These are phyloP conservation scores for Pisolithus tinctorius DNA, from an alignment of 768 basidiomycete genomes.

Conservation along the genomic window DNA sequence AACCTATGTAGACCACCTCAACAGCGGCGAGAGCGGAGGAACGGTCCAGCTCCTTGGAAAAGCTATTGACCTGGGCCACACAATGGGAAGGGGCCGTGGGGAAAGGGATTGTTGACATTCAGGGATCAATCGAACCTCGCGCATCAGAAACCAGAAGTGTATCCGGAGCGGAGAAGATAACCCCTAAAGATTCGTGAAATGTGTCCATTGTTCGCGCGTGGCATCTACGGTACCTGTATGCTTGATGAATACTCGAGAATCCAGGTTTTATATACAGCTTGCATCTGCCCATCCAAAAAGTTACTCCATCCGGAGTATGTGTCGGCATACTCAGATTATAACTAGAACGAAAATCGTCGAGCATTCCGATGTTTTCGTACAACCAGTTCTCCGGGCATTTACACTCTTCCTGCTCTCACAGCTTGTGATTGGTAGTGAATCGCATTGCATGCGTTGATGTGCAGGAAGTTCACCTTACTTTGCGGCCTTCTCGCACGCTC, in stretches of 20 bases:
- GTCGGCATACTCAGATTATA: slow-evolving; percentile 19
- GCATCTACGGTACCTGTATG: not conserved
- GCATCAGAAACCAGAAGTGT: slow-evolving; percentile 59
- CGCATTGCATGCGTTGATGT: slow-evolving; percentile 59
- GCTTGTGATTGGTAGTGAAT: slow-evolving; percentile 63
- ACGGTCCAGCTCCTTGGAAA: not conserved
- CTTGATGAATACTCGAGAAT: not conserved
- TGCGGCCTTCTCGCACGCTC: slow-evolving; percentile 69
- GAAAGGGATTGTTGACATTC: slow-evolving; percentile 68
- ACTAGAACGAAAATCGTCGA: slow-evolving; percentile 33
- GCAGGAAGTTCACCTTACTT: slow-evolving; percentile 75
- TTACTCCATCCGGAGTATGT: slow-evolving; percentile 75
- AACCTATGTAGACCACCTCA: slow-evolving; percentile 18
- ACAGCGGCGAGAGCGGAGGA: too few species aligned
- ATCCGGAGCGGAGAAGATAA: slow-evolving; percentile 62
- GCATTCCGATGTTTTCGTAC: slow-evolving; percentile 73
- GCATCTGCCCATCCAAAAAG: slow-evolving; percentile 72
- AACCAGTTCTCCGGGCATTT: slow-evolving; percentile 82
- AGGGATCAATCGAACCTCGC: slow-evolving; percentile 73
- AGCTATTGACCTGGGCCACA: slow-evolving; percentile 1
- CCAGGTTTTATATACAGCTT: slow-evolving; percentile 73
- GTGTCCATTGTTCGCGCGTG: slow-evolving; percentile 5
- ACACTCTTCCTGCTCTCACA: slow-evolving; percentile 75
- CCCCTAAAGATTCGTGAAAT: slow-evolving; percentile 48
- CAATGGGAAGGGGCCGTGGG: slow-evolving; percentile 45